Evolutionary conservation across 371 early-diverging fungal genomes (phyloP), one percentile per base, ranked within the genome.

Genomic region (Cokeromyces recurvatus): DNA sequence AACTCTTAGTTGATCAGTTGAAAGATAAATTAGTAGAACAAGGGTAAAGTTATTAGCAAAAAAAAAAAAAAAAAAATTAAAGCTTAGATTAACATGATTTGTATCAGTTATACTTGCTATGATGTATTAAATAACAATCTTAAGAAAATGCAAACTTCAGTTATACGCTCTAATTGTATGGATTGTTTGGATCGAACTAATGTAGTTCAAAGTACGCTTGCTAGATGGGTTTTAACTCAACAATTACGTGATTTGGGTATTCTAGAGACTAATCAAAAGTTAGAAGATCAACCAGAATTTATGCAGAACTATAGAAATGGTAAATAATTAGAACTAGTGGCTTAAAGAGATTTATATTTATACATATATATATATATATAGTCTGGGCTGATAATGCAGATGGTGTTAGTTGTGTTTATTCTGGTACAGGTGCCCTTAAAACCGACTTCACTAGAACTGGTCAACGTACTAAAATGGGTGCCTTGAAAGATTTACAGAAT

Each of bases 381-480:
- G 83, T 95, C 11, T 99, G 99, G 99, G 96, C 95, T 20, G 94
- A 99, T 60, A 94, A 99, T 72, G 99, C 98, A n/a, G 97, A 99
- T 77, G 89, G 82, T 9, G 78, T 99, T 27, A 92, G 94, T 57
- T 62, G 81, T 23, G 92, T 90, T 37, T 99, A 99, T 66, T 88
- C 95, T 17, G 99, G 99, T 43, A 99, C 99, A 3, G 93, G 94
- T 16, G 99, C 99, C 3, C 78, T 99, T 29, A 98, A 98, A 57
- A 95, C 97, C 4, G 97, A 99, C 58, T 94, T 90, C 50, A 98
- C 99, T 17, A 76, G 91, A 77, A 94, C 95, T 3, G 98, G 97
- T 17, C 77, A 83, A 58, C 84, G 96, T 38, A 91, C 91, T 29
- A 84, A 81, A 39, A 50, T 51, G 19, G 98, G 98, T 3, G 86